These are phyloP conservation scores for Pestalotiopsis sp. DNA, from an alignment of 2,329 filamentous ascomycete genomes.

Conservation along the genomic window DNA sequence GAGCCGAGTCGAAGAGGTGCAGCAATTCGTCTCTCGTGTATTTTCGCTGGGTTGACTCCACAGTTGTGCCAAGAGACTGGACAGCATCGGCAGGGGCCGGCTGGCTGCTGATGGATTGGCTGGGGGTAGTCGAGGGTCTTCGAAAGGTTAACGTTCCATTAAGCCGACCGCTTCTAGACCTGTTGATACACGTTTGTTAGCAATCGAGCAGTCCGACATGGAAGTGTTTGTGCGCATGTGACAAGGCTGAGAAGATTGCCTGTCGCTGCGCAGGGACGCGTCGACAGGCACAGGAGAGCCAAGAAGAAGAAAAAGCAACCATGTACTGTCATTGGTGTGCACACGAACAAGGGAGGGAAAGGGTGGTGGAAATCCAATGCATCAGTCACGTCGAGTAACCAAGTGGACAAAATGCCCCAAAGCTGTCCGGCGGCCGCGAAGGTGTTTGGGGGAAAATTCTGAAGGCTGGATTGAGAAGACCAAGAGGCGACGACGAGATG, in stretches of 20 bases:
- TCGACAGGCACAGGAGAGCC: not conserved
- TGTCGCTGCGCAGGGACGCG: not conserved
- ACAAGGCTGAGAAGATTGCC: not conserved
- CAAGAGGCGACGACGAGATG: not conserved
- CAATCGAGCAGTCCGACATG: not conserved
- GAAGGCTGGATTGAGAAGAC: constrained; percentile 1
- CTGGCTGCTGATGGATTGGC: constrained; percentile 43
- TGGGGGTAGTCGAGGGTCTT: constrained; percentile 60
- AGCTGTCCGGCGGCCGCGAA: not conserved
- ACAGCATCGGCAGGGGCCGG: constrained; percentile 34
- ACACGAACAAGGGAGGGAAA: not conserved
- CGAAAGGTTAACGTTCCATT: constrained; percentile 69
- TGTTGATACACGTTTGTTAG: not conserved
- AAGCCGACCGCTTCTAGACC: constrained; percentile 22
- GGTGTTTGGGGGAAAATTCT: not conserved
- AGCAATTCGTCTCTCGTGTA: constrained; percentile 83
- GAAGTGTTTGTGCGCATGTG: not conserved
- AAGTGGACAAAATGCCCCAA: not conserved
- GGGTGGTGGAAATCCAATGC: not conserved
- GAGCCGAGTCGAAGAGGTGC: constrained; percentile 63
- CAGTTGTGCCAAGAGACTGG: constrained; percentile 34
- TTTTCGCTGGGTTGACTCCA: constrained; percentile 62
- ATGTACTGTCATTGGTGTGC: not conserved
- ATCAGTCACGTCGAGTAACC: not conserved
- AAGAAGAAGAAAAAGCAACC: not conserved